These are phyloP conservation scores for Cercophora sp. DNA, from an alignment of 495 filamentous ascomycete species.

Conservation along the genomic window DNA sequence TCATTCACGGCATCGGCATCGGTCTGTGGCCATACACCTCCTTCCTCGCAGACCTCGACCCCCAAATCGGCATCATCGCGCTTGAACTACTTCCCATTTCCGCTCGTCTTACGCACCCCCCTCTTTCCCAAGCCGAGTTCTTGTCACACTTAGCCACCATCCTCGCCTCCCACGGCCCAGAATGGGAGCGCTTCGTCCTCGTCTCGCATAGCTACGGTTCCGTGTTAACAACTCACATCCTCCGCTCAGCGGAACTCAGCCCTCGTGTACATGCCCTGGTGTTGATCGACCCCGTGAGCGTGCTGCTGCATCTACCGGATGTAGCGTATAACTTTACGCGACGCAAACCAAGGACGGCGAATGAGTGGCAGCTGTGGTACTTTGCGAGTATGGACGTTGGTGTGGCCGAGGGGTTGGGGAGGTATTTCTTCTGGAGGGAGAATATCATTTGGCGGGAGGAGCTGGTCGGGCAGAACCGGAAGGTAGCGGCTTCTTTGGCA, in stretches of 20 bases:
- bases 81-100: constrained; percentile 62
- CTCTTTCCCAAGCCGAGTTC: constrained; percentile 45
- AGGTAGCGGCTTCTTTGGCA: constrained; percentile 52
- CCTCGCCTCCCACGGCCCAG: constrained; percentile 42
- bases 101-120: constrained; percentile 52
- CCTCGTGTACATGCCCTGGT: constrained; percentile 45
- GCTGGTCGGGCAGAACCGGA: constrained; percentile 34
- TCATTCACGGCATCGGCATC: constrained; percentile 69
- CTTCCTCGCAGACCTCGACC: constrained; percentile 49
- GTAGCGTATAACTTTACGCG: constrained; percentile 69
- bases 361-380: constrained; percentile 64
- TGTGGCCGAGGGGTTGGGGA: constrained; percentile 53
- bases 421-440: constrained; percentile 66
- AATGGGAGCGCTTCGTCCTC: constrained; percentile 48
- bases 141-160: constrained; percentile 49
- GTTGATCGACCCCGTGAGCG: constrained; percentile 62
- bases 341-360: constrained; percentile 50
- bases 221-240: constrained; percentile 58
- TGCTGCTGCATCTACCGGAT: constrained; percentile 61
- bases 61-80: constrained; percentile 57
- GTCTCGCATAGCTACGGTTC: constrained; percentile 61
- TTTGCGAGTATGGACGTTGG: constrained; percentile 63
- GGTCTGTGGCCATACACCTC: constrained; percentile 59
- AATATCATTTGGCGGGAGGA: constrained; percentile 67
- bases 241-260: constrained; percentile 41